phyloP scores from a whole-genome alignment of 768 basidiomycete genomes.

The Pulveroboletus sp. region DNA sequence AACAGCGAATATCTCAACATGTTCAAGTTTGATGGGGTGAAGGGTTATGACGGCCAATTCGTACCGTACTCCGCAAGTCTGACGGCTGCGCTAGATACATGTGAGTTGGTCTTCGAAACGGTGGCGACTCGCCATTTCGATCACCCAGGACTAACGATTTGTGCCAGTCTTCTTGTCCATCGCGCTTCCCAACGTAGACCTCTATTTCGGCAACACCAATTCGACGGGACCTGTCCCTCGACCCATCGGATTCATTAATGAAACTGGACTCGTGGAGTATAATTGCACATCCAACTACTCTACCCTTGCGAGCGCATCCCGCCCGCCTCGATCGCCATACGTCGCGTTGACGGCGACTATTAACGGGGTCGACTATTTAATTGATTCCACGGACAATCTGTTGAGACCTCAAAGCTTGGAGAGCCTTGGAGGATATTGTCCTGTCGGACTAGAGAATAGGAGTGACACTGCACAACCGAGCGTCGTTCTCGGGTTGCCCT shows the following conservation, averaged over 20 bases:
- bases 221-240: conserved; percentile 24
- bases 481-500: conserved; percentile 23
- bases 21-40: conserved; percentile 26
- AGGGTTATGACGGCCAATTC: conserved; percentile 28
- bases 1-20: conserved; percentile 16
- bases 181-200: conserved; percentile 13
- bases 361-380: conserved; percentile 31
- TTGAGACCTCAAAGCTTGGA: conserved; percentile 9
- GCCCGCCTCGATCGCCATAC: conserved; percentile 14
- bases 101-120: no score
- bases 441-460: conserved; percentile 20
- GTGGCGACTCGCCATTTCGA: background rate
- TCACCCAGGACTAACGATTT: background rate
- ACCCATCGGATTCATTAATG: conserved; percentile 1
- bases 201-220: conserved; percentile 17
- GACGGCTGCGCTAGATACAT: conserved; percentile 23
- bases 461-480: conserved; percentile 11
- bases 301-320: background rate
- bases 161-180: conserved; percentile 15
- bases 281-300: conserved; percentile 12
- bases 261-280: conserved; percentile 5
- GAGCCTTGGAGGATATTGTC: conserved; percentile 7
- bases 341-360: conserved; percentile 27
- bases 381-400: conserved; percentile 24
- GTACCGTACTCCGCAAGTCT: conserved; percentile 16